Evolutionary conservation across 1,139 yeast species (phyloP).

Genomic region (Trichomonascaceae sp.): DNA sequence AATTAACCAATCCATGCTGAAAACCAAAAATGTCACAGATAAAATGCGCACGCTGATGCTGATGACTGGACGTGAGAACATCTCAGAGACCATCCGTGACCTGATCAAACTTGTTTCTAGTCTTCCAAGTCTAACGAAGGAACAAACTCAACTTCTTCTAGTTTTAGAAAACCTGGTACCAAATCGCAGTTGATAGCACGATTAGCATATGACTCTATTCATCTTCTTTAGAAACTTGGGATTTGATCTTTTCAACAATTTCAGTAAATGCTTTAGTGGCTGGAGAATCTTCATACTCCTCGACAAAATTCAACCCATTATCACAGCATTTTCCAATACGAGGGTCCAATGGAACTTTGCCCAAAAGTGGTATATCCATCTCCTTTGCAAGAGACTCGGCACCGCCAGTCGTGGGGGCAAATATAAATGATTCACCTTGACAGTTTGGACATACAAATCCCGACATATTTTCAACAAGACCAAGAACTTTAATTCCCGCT

Average conservation of each 20-base stretch:
- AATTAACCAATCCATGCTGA: not conserved
- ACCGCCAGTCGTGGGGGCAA: conserved; percentile 96
- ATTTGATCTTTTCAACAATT: conserved; percentile 45
- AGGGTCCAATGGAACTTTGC: conserved; percentile 93
- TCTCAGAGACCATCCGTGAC: not conserved
- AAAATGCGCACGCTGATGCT: not conserved
- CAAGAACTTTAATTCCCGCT: conserved; percentile 78
- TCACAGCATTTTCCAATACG: conserved; percentile 89
- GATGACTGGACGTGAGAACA: not conserved
- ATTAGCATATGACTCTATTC: not conserved
- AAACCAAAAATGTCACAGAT: not conserved
- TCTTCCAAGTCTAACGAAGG: not conserved
- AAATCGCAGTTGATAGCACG: not conserved
- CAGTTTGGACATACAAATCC: conserved; percentile 98
- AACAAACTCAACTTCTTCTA: not conserved
- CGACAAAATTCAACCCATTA: conserved; percentile 73
- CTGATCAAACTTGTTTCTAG: not conserved
- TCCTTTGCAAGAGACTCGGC: conserved; percentile 82
- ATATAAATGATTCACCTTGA: conserved; percentile 82
- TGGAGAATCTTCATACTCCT: conserved; percentile 83
- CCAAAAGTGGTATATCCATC: conserved; percentile 67
- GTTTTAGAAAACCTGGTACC: conserved; percentile 1
- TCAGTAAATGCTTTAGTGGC: conserved; percentile 82
- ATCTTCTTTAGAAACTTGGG: conserved; percentile 1
- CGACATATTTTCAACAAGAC: conserved; percentile 95